Percentiles rank a stretch among this genome's conserved stretches.
phyloP scores from a whole-genome alignment of 2,329 filamentous ascomycete species.

The Arthrinium phaeospermum region DNA sequence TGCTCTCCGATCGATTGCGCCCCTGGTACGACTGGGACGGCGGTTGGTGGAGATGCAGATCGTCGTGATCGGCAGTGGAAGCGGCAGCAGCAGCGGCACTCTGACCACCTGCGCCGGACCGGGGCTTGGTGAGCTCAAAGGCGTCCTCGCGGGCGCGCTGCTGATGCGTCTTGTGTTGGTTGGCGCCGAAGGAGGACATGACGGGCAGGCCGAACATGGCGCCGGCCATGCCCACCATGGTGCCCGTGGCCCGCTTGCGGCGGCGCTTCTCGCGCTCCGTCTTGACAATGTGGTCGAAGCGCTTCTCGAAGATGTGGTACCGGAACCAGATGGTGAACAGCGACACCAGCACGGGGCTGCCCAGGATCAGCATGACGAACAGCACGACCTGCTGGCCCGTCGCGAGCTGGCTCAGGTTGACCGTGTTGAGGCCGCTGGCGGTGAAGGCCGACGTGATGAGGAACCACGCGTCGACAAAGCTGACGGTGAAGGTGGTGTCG shows the following conservation, averaged over 20 bases:
- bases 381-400: constrained; percentile 70
- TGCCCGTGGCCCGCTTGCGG: constrained; percentile 33
- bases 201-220: constrained; percentile 37
- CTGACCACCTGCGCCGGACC: not conserved
- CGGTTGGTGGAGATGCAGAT: constrained; percentile 20
- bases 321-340: constrained; percentile 67
- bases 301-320: constrained; percentile 65
- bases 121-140: constrained; percentile 24
- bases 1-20: not conserved
- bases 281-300: constrained; percentile 60
- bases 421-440: constrained; percentile 64
- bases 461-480: constrained; percentile 69
- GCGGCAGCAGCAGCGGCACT: no score
- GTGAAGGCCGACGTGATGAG: constrained; percentile 71
- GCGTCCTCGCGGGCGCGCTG: constrained; percentile 17
- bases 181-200: constrained; percentile 36
- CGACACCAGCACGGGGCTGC: constrained; percentile 68
- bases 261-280: constrained; percentile 44
- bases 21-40: constrained; percentile 4
- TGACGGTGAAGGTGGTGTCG: constrained; percentile 52
- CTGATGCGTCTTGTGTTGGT: not conserved
- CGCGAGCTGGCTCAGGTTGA: constrained; percentile 66
- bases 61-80: not conserved
- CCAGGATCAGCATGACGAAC: constrained; percentile 67
- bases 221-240: constrained; percentile 36